Conservation (phyloP, 257 asterid genomes). For the Misopates orontium region DNA sequence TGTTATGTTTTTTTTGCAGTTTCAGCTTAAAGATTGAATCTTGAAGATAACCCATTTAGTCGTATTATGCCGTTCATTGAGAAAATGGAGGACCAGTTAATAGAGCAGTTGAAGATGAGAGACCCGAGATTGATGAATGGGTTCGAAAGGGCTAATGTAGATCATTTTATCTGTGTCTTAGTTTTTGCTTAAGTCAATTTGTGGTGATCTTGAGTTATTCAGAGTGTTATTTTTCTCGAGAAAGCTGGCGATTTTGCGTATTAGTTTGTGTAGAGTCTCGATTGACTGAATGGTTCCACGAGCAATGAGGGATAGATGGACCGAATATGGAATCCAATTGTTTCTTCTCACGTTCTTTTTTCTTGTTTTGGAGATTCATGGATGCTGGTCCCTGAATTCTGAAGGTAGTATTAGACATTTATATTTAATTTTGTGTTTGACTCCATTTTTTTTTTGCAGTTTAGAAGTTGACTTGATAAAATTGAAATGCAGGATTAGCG, state of each 20-base stretch:
- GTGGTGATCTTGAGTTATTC: slow-evolving; percentile 39
- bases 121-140: slow-evolving; percentile 39
- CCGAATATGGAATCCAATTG: slow-evolving; percentile 44
- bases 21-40: slow-evolving; percentile 48
- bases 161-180: slow-evolving; percentile 28
- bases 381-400: slow-evolving; percentile 55
- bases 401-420: slow-evolving; percentile 55
- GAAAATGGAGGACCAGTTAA: background rate
- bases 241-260: slow-evolving; percentile 68
- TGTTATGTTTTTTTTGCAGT: slow-evolving; percentile 5
- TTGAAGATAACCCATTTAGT: slow-evolving; percentile 42
- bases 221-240: slow-evolving; percentile 44
- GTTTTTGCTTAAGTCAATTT: slow-evolving; percentile 28
- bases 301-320: slow-evolving; percentile 75
- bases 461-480: slow-evolving; percentile 11
- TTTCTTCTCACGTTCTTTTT: slow-evolving; percentile 44
- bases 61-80: slow-evolving; percentile 40
- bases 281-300: slow-evolving; percentile 53
- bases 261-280: slow-evolving; percentile 42
- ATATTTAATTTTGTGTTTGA: too few species aligned
- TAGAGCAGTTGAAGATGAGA: slow-evolving; percentile 47
- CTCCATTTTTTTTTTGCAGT: background rate
- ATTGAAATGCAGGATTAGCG: slow-evolving; percentile 63
- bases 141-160: slow-evolving; percentile 28
- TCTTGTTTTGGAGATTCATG: slow-evolving; percentile 44